Base-by-base conservation (phyloP, 805 yeast genomes). In the Candida nitratophila region DNA sequence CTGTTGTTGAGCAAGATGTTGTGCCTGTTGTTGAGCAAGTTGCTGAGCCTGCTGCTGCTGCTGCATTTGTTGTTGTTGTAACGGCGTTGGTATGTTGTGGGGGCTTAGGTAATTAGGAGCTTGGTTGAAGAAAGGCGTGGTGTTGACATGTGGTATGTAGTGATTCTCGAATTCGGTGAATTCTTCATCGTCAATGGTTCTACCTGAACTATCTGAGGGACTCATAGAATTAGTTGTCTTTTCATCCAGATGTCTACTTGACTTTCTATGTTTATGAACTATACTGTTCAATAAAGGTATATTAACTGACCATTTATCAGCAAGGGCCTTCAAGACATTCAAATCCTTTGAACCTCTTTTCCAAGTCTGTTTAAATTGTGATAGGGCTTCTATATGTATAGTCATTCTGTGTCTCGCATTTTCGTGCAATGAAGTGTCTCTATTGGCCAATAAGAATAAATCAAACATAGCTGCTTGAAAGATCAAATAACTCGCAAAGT, bases 381-480 rank as follows among this genome's bases (percentile, higher is more conserved):
- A 33, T 8, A 63, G 45, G 2, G 63, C 64, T 6, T 42, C 44
- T 10, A 56, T 47, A 37, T 52, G 55, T 15, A 48, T 50, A 11
- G 34, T 32, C 36, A 62, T 40, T 40, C 66, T 50, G 2, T 21
- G 12, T 4, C 27, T 20, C 1, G 66, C 56, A 6, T 32, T 48
- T 3, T 37, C 42, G 27, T 55, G 55, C 16, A 55, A n/a, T 1
- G 49, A 24, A 4, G 46, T 49, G 37, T 56, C 55, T 20, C 57
- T 56, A 42, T 50, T 54, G 8, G 65, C 54, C 9, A 61, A 42
- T 4, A 62, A 37, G 31, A 64, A 64, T 21, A 64, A 38, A 27
- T 64, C 67, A 54, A 61, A 59, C 37, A 61, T 54, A 2, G 66
- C 61, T 46, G 59, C 54, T 17, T 63, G 63, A 31, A 64, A 47